Percentiles rank a stretch among this genome's conserved stretches.
Evolutionary conservation across 305 asterid genomes (phyloP).

Genomic region (Coffea humblotiana): DNA sequence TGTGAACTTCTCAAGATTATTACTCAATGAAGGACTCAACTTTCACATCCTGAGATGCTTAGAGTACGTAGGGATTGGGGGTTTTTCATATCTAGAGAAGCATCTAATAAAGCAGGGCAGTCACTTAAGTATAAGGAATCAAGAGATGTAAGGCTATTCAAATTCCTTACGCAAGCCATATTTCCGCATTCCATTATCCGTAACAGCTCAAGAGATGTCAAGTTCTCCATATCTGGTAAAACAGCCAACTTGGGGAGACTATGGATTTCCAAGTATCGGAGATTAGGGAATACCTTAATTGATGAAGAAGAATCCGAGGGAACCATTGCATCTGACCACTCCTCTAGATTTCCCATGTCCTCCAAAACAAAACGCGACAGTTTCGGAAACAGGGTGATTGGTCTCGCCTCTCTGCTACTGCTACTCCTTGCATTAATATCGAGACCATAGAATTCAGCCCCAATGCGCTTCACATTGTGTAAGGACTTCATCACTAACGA

Average conservation of each 20-base stretch:
- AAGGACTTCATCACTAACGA: too few species aligned
- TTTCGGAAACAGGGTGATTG: background rate
- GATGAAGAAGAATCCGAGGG: background rate
- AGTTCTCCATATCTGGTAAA: constrained; percentile 1
- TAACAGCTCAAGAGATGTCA: background rate
- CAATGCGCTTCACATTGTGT: too few species aligned
- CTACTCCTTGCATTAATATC: background rate
- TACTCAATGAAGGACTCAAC: background rate
- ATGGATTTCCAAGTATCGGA: background rate
- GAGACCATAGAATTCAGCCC: too few species aligned
- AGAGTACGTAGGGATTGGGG: background rate
- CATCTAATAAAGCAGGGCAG: background rate
- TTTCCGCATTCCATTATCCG: background rate
- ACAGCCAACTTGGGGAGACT: background rate
- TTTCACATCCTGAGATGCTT: background rate
- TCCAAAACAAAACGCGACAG: fast-evolving
- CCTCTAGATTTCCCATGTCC: background rate
- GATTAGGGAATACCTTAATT: background rate
- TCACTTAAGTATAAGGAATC: background rate
- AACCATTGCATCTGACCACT: background rate
- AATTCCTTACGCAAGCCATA: background rate
- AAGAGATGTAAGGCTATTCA: background rate
- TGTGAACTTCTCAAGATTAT: background rate
- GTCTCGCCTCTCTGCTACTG: too few species aligned
- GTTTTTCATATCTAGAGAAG: background rate